Base-by-base conservation (phyloP, 2,329 filamentous ascomycete genomes). In the Aspergillus awamori region DNA sequence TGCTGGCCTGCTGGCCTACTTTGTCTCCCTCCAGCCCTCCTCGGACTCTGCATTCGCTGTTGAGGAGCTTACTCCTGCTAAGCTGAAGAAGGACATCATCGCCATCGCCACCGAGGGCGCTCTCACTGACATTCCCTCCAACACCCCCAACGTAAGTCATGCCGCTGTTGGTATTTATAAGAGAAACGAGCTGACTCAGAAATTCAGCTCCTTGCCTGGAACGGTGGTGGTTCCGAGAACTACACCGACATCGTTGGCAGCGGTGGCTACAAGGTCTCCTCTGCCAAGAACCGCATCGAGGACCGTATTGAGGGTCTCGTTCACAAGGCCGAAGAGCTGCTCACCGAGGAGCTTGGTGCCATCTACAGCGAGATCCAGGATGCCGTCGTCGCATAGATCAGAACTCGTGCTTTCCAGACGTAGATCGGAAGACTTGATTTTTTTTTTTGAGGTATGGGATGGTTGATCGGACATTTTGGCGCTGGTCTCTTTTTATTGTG, bases 1-100 rank as follows among this genome's bases (percentile, higher is more conserved):
- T 77, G 90, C 89, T 76, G 95, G 95, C 86, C 92, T 99, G 66
- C 84, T 98, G 72, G 95, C 95, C 82, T 99, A 99, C 86, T 91
- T 96, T 82, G 89, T 99, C 63, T 99, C 95, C 67, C 92, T 99
- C 60, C 93, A 98, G 83, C 95, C 95, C 53, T 83, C 90, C 67
- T 86, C 86, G 72, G 92, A 96, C 81, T 99, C 96, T 45, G 93
- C 92, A 75, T 99, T 92, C 77, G 90, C 93, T 65, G 89, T 97
- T 73, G 91, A 90, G 63, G 84, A 90, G 67, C 93, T 99, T 79
- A 95, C 92, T 54, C 95, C 95, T 64, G 91, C 91, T 84, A 89
- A 97, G 86, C 86, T 99, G 73, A 99, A 99, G 91, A 84, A 88
- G 70, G 90, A 88, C 81, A 82, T 99, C 69, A 88, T 99, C 76